Evolutionary conservation across 371 early-diverging fungal genomes (phyloP).

Genomic region (Mortierella polycephala): DNA sequence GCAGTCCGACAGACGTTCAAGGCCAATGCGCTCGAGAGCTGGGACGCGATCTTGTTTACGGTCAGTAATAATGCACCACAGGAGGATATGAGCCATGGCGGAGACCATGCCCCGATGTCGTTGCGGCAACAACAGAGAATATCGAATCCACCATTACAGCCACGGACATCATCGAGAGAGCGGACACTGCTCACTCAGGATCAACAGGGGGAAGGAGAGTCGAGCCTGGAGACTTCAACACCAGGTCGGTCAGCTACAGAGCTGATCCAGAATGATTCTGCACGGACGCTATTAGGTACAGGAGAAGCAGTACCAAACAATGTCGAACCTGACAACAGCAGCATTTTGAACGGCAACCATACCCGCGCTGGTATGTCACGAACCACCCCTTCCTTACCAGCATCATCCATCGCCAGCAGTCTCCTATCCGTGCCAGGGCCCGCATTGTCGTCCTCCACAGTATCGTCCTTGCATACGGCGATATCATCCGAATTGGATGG

Average conservation of each 20-base stretch:
- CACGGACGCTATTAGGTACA: neutral
- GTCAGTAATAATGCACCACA: constrained; percentile 31
- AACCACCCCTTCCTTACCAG: too few species aligned
- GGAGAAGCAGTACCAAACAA: neutral
- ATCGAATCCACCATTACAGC: neutral
- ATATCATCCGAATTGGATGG: neutral
- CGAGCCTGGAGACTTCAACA: neutral
- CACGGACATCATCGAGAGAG: neutral
- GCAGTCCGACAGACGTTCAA: constrained; percentile 76
- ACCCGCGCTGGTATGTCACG: too few species aligned
- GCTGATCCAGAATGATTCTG: constrained; percentile 1
- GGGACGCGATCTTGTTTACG: constrained; percentile 79
- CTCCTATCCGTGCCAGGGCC: too few species aligned
- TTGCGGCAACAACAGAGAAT: neutral
- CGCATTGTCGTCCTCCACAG: neutral
- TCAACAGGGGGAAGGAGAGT: too few species aligned
- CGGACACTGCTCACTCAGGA: neutral
- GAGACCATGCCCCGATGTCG: neutral
- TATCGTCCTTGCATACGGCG: neutral
- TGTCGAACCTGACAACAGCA: neutral
- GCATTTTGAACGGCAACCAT: neutral
- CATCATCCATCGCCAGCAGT: too few species aligned
- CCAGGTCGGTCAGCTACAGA: constrained; percentile 1
- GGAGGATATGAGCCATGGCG: constrained; percentile 15
- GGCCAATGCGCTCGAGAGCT: constrained; percentile 72